phyloP scores from a whole-genome alignment of 768 basidiomycete genomes.

The Sutorius australiensis region DNA sequence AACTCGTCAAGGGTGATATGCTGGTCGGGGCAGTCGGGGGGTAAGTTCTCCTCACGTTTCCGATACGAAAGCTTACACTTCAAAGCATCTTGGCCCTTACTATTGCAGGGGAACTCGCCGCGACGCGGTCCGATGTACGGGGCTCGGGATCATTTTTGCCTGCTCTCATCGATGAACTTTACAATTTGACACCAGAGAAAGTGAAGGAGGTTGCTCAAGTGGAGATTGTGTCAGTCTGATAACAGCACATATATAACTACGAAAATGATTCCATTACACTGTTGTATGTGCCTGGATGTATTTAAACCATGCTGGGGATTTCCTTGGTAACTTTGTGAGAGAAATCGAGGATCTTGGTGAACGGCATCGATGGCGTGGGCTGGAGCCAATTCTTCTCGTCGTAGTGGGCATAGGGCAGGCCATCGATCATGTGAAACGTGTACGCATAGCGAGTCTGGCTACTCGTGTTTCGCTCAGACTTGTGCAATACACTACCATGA shows the following conservation, averaged over 20 bases:
- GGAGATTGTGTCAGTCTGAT: slow-evolving; percentile 12
- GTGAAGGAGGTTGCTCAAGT: slow-evolving; percentile 31
- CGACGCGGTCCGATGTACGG: slow-evolving; percentile 44
- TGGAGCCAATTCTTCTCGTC: slow-evolving; percentile 97
- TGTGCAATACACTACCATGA: slow-evolving; percentile 90
- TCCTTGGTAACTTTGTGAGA: slow-evolving; percentile 9
- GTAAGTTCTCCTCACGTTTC: slow-evolving; percentile 38
- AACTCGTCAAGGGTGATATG: slow-evolving; percentile 73
- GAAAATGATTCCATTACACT: not conserved
- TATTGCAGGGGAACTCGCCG: slow-evolving; percentile 60
- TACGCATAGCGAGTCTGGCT: slow-evolving; percentile 84
- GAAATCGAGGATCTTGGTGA: slow-evolving; percentile 52
- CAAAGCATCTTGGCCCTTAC: slow-evolving; percentile 54
- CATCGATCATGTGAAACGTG: slow-evolving; percentile 95
- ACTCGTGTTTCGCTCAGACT: slow-evolving; percentile 83
- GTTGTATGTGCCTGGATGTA: not conserved
- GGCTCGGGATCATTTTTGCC: slow-evolving; percentile 65
- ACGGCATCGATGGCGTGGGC: slow-evolving; percentile 80
- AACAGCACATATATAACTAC: not conserved
- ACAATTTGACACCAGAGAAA: slow-evolving; percentile 37
- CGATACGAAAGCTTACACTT: slow-evolving; percentile 3
- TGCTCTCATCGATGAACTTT: slow-evolving; percentile 63
- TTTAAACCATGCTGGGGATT: not conserved
- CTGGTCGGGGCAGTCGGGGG: slow-evolving; percentile 72
- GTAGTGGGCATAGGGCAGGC: slow-evolving; percentile 62